Evolutionary conservation across 805 yeast genomes (phyloP).

Genomic region (Saccharomycopsis oosterbeekiorum): DNA sequence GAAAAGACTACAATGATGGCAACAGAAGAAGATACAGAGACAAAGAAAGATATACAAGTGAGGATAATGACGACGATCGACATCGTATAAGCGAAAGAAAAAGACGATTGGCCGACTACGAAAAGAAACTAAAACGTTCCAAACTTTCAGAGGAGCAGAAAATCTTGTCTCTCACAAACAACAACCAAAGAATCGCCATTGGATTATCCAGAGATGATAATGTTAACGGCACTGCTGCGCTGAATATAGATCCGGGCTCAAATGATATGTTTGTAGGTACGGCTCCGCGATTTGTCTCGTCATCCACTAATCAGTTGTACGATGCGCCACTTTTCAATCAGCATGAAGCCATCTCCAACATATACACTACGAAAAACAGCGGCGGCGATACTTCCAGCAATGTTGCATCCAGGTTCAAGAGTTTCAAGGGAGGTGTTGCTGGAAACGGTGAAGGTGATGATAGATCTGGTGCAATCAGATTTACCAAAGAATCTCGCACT

Average conservation of each 20-base stretch:
- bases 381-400: neutral
- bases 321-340: conserved; percentile 48
- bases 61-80: conserved; percentile 14
- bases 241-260: neutral
- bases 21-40: neutral
- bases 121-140: conserved; percentile 31
- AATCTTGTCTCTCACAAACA: conserved; percentile 20
- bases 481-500: conserved; percentile 3
- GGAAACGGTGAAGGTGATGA: neutral
- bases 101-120: conserved; percentile 38
- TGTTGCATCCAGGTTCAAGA: conserved; percentile 1
- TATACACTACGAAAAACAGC: conserved; percentile 34
- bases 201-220: conserved; percentile 31
- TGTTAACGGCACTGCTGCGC: neutral
- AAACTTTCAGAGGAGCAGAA: neutral
- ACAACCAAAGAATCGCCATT: conserved; percentile 46
- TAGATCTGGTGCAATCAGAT: conserved; percentile 9
- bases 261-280: neutral
- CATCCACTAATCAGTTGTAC: conserved; percentile 33
- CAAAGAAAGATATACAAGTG: neutral
- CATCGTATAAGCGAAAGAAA: conserved; percentile 32
- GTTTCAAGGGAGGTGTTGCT: conserved; percentile 8
- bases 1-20: neutral
- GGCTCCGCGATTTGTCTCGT: conserved; percentile 29
- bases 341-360: conserved; percentile 39